Evolutionary conservation across 73 alveolate genomes (phyloP), one percentile per base, ranked within the genome.

Genomic region (Urostyla sp.): DNA sequence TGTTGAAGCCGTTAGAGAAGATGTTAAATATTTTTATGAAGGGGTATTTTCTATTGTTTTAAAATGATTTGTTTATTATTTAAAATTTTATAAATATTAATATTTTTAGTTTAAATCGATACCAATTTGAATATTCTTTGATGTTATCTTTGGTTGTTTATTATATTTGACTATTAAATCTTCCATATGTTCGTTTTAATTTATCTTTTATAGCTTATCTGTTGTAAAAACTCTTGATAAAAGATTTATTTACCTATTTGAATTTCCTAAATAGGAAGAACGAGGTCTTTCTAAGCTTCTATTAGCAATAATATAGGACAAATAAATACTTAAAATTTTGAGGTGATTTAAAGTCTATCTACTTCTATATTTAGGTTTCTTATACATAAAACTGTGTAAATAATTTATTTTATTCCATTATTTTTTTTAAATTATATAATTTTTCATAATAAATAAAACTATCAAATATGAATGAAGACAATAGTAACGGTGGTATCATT

Each of bases 181-280:
- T 31, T 63, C 79, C 1, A 63, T 60, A 38, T 63, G 49, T 21
- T 63, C 79, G 20, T 43, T 0, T 8, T 43, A 24, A 26, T 63
- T 63, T 24, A 43, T 60, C n/a, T 43, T 43, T 28, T 57, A 16
- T 38, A 63, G 37, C 45, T 43, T 60, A 63, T 63, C 79, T 5
- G 79, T 63, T 3, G 79, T 63, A 27, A 63, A 63, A 0, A 63
- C 60, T 3, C 44, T 63, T 5, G 79, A 34, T 40, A 43, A 57
- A 63, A 43, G 44, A 31, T 63, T 63, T 3, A 63, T 63, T 40
- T 63, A 16, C 6, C 79, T 4, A 5, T 18, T 0, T 10, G 79
- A 60, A 46, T 63, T 63, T 34, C 79, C 79, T 38, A 63, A 63
- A 40, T 38, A 63, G 3, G 75, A 58, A 2, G 75, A 58, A 18